These are phyloP conservation scores for Petunia hybrid DNA, from an alignment of 305 asterid genomes.

Conservation along the genomic window DNA sequence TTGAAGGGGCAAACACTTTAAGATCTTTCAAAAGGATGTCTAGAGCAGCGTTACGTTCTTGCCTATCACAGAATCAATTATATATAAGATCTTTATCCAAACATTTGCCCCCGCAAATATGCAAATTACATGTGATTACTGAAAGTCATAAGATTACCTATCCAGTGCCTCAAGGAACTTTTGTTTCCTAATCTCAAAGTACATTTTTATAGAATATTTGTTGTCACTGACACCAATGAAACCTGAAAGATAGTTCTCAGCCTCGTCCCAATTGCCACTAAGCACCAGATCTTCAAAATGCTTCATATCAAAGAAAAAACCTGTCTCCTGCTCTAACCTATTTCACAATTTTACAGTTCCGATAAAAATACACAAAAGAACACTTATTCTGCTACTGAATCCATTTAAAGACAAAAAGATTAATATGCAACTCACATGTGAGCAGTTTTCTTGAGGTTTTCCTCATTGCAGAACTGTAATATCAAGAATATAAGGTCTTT, in stretches of 20 bases:
- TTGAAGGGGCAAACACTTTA: conserved; percentile 59
- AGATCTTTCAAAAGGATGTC: conserved; percentile 76
- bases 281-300: conserved; percentile 65
- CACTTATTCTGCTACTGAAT: not conserved
- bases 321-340: conserved; percentile 84
- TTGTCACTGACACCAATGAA: conserved; percentile 59
- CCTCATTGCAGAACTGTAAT: conserved; percentile 73
- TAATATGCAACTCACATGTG: conserved; percentile 57
- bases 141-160: conserved; percentile 48
- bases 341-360: conserved; percentile 29
- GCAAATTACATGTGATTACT: conserved; percentile 6
- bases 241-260: conserved; percentile 64
- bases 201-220: conserved; percentile 66
- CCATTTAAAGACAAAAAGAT: not conserved
- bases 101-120: not conserved
- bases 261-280: conserved; percentile 63
- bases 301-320: conserved; percentile 64
- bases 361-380: not conserved
- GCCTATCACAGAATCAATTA: conserved; percentile 46
- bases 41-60: conserved; percentile 56
- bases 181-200: conserved; percentile 82
- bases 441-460: conserved; percentile 67
- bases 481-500: conserved; percentile 76
- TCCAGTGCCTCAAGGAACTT: conserved; percentile 81
- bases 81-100: not conserved